A percentile compares a stretch with the other conserved stretches of the same genome.
Conservation (phyloP, 106 monocot species). For the Chionographis japonica region DNA sequence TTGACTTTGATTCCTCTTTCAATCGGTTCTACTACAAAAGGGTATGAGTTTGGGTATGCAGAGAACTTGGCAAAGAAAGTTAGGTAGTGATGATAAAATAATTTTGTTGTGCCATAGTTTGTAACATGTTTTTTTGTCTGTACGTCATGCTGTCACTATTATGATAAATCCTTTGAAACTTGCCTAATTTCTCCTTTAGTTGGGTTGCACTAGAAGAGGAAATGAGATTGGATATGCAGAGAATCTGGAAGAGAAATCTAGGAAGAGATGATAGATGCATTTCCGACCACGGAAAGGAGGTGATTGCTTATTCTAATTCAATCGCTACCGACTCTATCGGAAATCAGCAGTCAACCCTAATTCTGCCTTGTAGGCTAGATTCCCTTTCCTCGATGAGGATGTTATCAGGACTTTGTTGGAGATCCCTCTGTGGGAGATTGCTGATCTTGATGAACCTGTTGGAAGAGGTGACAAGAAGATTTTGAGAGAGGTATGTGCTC, state of each 20-base stretch:
- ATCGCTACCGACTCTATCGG: not conserved
- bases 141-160: not conserved
- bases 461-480: constrained; percentile 97
- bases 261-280: constrained; percentile 97
- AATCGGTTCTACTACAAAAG: too few relatives aligned
- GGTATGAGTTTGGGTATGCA: too few relatives aligned
- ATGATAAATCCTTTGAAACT: not conserved
- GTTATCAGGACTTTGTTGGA: constrained; percentile 79
- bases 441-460: constrained; percentile 64
- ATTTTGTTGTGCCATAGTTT: too few relatives aligned
- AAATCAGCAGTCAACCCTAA: not conserved
- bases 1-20: too few relatives aligned
- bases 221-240: constrained; percentile 96
- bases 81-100: too few relatives aligned
- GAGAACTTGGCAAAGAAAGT: too few relatives aligned
- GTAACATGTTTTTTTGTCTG: not conserved
- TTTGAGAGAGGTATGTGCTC: constrained; percentile 67
- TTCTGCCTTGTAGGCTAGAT: constrained; percentile 63
- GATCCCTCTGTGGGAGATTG: constrained; percentile 83
- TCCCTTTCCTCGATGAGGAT: constrained; percentile 97
- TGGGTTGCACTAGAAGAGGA: constrained; percentile 76
- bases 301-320: constrained; percentile 5
- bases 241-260: constrained; percentile 98
- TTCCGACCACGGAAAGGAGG: constrained; percentile 97
- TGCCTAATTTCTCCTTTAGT: constrained; percentile 23